Evolutionary conservation across 352 stramenopile genomes (phyloP).

Genomic region (Pythium insidiosum): DNA sequence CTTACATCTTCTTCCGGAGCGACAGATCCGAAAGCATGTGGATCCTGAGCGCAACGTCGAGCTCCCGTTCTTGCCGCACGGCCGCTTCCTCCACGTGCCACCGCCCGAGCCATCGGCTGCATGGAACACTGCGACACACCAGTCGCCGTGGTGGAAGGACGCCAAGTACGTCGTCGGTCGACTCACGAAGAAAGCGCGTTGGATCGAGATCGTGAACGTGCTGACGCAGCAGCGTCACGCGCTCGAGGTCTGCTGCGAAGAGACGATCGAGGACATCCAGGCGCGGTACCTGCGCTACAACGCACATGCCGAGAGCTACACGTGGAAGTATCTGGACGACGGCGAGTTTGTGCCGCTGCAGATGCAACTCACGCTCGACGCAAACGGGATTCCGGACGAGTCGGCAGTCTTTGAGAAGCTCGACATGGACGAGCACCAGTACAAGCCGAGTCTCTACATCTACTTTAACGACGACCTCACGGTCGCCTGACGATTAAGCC

Average conservation of each 20-base stretch:
- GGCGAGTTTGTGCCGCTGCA: constrained; percentile 85
- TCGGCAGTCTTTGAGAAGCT: constrained; percentile 70
- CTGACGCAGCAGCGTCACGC: constrained; percentile 82
- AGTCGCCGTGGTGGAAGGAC: constrained; percentile 87
- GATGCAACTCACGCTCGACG: constrained; percentile 83
- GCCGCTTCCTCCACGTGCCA: constrained; percentile 82
- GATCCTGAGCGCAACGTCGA: constrained; percentile 67
- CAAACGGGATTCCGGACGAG: constrained; percentile 87
- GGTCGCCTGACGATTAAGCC: too few species aligned
- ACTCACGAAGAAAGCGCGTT: constrained; percentile 62
- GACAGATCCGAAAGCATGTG: constrained; percentile 69
- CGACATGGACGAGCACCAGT: constrained; percentile 83
- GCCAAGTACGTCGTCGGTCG: constrained; percentile 57
- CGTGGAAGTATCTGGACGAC: constrained; percentile 85
- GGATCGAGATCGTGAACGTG: constrained; percentile 87
- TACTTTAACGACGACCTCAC: constrained; percentile 94
- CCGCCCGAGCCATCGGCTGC: constrained; percentile 63
- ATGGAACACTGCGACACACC: constrained; percentile 70
- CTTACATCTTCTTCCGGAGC: not conserved
- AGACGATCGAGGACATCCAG: constrained; percentile 86
- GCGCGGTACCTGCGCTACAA: constrained; percentile 82
- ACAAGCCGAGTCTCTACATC: constrained; percentile 84
- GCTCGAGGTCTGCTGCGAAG: constrained; percentile 81
- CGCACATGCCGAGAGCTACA: constrained; percentile 88
- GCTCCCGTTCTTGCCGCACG: constrained; percentile 80